Evolutionary conservation across 805 yeast species (phyloP), one percentile per base, ranked within the genome.

Genomic region (Danielia reshetovae): DNA sequence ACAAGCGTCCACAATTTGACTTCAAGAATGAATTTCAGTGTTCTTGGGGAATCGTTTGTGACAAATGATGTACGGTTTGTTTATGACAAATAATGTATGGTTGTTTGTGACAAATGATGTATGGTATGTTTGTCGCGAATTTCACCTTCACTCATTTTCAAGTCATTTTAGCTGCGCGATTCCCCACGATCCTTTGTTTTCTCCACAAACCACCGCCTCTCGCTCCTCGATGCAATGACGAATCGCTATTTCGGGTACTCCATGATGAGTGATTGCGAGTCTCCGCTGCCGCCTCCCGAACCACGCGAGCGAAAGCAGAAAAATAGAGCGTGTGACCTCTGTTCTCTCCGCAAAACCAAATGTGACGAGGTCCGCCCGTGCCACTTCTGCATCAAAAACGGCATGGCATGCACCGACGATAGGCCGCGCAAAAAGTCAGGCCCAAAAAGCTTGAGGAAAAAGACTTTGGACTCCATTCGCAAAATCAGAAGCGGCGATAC

Each of bases 241-340:
- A 43, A 43, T 31, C 39, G 39, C 19, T 43, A 43, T 33, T 43
- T 43, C 16, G 47, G 46, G 18, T 43, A 43, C 38, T 30, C 46
- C 28, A 25, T 41, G 29, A 30, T 23, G 18, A 21, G 30, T 12
- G 45, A 33, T 17, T 42, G 15, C 27, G 25, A 27, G 17, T 9
- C 26, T 9, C 22, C 31, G 18, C 19, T 23, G 13, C 32, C 28
- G 9, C 29, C 36, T 13, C 24, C 28, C 6, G 6, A 28, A 7
- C 34, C 34, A 14, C 30, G 30, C 12, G 27, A 14, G 18, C 7
- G 21, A 14, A 53, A 55, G 39, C 47, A 48, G 25, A 32, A 53
- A 6, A 50, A 49, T 14, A 42, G 70, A 23, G 72, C 72, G 7
- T 66, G 72, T 38, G 72, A 66, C 39, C 68, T 65, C 8, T 66